Evolutionary conservation across 371 early-diverging fungal species (phyloP).

Genomic region (Lichtheimia ramosa): DNA sequence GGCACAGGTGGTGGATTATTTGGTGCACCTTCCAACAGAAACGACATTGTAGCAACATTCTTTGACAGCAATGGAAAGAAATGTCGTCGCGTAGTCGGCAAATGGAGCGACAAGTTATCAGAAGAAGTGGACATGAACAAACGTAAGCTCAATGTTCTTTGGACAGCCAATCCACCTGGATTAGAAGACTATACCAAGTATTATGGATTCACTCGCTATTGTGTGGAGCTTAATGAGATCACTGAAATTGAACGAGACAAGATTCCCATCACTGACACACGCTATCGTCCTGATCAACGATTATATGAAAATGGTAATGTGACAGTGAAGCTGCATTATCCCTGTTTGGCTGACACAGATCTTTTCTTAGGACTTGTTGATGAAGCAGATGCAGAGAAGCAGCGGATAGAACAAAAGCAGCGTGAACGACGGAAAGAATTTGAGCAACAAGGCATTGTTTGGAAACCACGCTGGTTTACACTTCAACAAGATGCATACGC

Average conservation of each 20-base stretch:
- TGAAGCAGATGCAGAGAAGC: constrained; percentile 85
- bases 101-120: constrained; percentile 61
- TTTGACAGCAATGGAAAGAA: constrained; percentile 52
- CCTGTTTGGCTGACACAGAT: no score
- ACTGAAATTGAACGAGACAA: constrained; percentile 52
- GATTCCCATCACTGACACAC: constrained; percentile 86
- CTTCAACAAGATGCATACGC: constrained; percentile 20
- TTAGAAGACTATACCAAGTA: constrained; percentile 65
- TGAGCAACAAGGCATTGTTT: constrained; percentile 58
- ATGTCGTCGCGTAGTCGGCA: constrained; percentile 49
- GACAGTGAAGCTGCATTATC: background rate
- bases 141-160: constrained; percentile 70
- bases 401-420: constrained; percentile 85
- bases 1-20: constrained; percentile 57
- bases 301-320: constrained; percentile 70
- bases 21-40: constrained; percentile 54
- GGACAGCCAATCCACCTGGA: constrained; percentile 75
- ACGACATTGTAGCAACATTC: constrained; percentile 69
- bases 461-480: constrained; percentile 80
- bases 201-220: constrained; percentile 88
- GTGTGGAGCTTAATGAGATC: constrained; percentile 84
- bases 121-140: constrained; percentile 48
- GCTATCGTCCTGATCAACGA: constrained; percentile 88
- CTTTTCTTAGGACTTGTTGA: constrained; percentile 44
- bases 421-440: constrained; percentile 71